Evolutionary conservation across 2,329 filamentous ascomycete species (phyloP).

Genomic region (Allantophomopsis lycopodina): DNA sequence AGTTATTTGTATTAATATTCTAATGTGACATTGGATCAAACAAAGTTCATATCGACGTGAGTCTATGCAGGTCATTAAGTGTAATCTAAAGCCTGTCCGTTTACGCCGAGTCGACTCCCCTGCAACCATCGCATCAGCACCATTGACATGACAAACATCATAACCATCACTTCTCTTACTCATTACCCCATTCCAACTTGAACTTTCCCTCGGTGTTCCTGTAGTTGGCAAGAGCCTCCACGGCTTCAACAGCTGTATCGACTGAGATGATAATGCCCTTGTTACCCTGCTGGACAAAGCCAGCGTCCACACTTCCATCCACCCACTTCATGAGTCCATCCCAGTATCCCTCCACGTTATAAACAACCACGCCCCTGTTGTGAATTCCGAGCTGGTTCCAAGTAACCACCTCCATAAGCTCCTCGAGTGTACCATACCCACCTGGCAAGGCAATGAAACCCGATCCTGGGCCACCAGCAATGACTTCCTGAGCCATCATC

Average conservation of each 20-base stretch:
- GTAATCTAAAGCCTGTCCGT: no score
- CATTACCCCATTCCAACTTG: conserved; percentile 64
- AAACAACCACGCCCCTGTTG: conserved; percentile 60
- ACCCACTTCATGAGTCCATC: conserved; percentile 79
- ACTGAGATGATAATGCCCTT: conserved; percentile 69
- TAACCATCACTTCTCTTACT: not conserved
- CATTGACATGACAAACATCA: no score
- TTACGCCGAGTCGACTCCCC: no score
- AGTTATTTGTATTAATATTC: no score
- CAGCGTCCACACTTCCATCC: conserved; percentile 55
- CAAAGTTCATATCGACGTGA: no score
- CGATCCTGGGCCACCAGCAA: conserved; percentile 65
- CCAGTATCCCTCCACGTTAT: conserved; percentile 88
- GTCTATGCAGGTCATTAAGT: no score
- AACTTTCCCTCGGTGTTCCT: conserved; percentile 61
- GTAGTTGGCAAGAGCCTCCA: conserved; percentile 60
- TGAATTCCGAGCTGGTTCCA: conserved; percentile 98
- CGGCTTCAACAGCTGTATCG: conserved; percentile 55
- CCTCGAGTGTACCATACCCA: conserved; percentile 91
- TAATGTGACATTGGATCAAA: no score
- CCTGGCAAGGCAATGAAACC: conserved; percentile 84
- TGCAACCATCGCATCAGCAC: no score
- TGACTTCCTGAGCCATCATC: conserved; percentile 81
- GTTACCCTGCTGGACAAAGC: conserved; percentile 63
- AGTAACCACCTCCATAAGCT: conserved; percentile 80